Conservation (phyloP, 2,329 filamentous ascomycete species). For the Diplodia intermedia region DNA sequence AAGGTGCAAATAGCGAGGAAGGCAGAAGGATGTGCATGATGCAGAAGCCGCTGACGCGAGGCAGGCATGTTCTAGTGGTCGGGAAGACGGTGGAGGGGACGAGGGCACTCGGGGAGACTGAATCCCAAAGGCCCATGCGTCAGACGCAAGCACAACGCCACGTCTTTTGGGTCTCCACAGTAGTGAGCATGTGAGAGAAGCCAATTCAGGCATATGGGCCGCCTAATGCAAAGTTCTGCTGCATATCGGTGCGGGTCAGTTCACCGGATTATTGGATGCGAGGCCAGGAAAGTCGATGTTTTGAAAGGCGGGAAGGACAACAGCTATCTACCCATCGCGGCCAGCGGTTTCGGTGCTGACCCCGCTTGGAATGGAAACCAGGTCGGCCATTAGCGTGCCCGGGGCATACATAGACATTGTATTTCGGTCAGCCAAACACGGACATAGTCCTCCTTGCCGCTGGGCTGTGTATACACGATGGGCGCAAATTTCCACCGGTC, state of each 20-base stretch:
- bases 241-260: background rate
- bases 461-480: background rate
- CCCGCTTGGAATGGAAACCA: background rate
- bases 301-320: conserved; percentile 5
- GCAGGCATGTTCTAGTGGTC: background rate
- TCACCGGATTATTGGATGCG: background rate
- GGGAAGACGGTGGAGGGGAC: background rate
- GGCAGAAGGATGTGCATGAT: background rate
- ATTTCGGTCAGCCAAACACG: conserved; percentile 18
- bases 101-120: background rate
- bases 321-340: conserved; percentile 12
- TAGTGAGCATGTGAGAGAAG: conserved; percentile 7
- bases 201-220: background rate
- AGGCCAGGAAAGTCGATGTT: background rate
- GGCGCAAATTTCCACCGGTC: conserved; percentile 1
- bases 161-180: conserved; percentile 6
- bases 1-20: conserved; percentile 10
- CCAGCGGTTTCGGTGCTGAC: conserved; percentile 14
- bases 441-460: background rate
- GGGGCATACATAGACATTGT: background rate
- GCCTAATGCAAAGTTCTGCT: background rate
- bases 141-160: conserved; percentile 4
- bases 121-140: background rate
- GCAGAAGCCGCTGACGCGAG: conserved; percentile 10
- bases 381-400: background rate